A percentile compares a stretch with the other conserved stretches of the same genome.
Evolutionary conservation across 2,329 filamentous ascomycete species (phyloP).

Genomic region (Paracamarosporium sp.): DNA sequence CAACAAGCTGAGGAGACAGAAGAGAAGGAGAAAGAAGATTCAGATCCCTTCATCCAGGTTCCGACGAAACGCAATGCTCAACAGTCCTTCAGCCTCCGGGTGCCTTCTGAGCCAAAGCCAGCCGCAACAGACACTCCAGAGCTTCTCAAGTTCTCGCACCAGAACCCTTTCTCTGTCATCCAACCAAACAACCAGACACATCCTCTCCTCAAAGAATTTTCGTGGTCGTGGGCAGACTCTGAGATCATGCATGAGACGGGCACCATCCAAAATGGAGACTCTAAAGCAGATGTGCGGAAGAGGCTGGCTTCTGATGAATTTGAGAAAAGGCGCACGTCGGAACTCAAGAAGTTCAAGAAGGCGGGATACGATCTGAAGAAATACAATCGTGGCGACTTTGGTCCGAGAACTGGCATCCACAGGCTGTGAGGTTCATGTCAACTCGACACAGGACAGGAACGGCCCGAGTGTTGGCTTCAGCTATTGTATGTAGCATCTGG

Average conservation of each 20-base stretch:
- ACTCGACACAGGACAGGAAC: background rate
- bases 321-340: conserved; percentile 36
- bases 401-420: conserved; percentile 41
- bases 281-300: conserved; percentile 30
- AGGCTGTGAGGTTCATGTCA: conserved; percentile 30
- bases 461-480: background rate
- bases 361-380: conserved; percentile 39
- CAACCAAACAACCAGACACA: conserved; percentile 32
- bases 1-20: background rate
- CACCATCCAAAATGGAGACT: conserved; percentile 19
- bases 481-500: background rate
- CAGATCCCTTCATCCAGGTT: conserved; percentile 33
- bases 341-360: conserved; percentile 42
- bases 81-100: conserved; percentile 27
- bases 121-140: conserved; percentile 25
- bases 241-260: conserved; percentile 30
- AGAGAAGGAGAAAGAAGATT: conserved; percentile 21
- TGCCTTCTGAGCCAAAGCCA: conserved; percentile 17
- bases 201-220: conserved; percentile 37
- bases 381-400: conserved; percentile 47
- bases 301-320: conserved; percentile 33
- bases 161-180: conserved; percentile 35
- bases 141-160: conserved; percentile 33
- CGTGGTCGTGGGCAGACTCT: conserved; percentile 38
- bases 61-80: conserved; percentile 23